Percentiles rank a stretch among this genome's conserved stretches.
phyloP scores from a whole-genome alignment of 1,139 yeast genomes.

The Pichia sp. region DNA sequence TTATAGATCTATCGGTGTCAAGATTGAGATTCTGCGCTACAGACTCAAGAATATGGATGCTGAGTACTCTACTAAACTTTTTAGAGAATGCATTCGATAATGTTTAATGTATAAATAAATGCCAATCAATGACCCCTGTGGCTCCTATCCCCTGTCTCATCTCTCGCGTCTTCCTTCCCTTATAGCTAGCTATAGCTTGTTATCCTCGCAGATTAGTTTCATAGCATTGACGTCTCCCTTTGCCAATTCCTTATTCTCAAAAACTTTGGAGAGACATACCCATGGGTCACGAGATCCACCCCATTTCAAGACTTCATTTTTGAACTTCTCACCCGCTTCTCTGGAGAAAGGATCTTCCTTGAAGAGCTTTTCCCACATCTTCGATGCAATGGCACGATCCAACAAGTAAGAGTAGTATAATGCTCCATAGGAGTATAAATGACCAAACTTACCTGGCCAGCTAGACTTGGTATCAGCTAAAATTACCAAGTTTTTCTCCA shows the following conservation, averaged over 20 bases:
- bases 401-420: slow-evolving; percentile 87
- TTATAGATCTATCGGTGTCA: slow-evolving; percentile 28
- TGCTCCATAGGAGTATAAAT: slow-evolving; percentile 88
- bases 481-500: slow-evolving; percentile 50
- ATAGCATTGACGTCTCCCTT: slow-evolving; percentile 71
- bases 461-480: slow-evolving; percentile 61
- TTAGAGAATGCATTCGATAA: slow-evolving; percentile 15
- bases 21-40: slow-evolving; percentile 32
- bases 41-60: slow-evolving; percentile 37
- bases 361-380: slow-evolving; percentile 74
- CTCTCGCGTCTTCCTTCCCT: too few relatives aligned
- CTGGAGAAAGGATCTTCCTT: slow-evolving; percentile 61
- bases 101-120: too few relatives aligned
- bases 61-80: slow-evolving; percentile 30
- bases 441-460: slow-evolving; percentile 96
- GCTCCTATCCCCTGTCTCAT: too few relatives aligned
- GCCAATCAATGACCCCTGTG: too few relatives aligned
- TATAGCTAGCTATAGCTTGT: background rate
- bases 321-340: slow-evolving; percentile 68
- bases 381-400: slow-evolving; percentile 89
- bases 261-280: slow-evolving; percentile 74
- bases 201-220: slow-evolving; percentile 47
- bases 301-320: slow-evolving; percentile 70
- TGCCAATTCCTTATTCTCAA: slow-evolving; percentile 46
- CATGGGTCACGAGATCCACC: slow-evolving; percentile 94